Evolutionary conservation across 345 rosid species (phyloP).

Genomic region (Boechera divaricarpa): DNA sequence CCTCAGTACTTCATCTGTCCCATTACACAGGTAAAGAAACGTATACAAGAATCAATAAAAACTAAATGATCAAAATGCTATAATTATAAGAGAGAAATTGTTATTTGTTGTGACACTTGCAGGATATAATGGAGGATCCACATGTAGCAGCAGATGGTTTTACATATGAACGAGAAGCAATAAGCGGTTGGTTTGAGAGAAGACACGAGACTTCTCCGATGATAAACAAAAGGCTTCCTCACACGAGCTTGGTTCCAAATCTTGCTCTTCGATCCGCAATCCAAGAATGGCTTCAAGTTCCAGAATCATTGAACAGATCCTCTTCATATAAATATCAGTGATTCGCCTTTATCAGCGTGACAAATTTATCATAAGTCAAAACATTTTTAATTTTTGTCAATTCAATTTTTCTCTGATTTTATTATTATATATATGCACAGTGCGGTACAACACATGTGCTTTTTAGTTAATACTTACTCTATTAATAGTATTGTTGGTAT

Average conservation of each 20-base stretch:
- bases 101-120: constrained; percentile 8
- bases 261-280: constrained; percentile 54
- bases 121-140: constrained; percentile 86
- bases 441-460: neutral
- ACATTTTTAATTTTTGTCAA: neutral
- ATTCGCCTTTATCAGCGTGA: neutral
- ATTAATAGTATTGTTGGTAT: no score
- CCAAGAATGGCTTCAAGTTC: constrained; percentile 64
- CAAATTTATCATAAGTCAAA: neutral
- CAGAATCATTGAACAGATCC: neutral
- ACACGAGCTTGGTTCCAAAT: constrained; percentile 54
- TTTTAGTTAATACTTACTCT: no score
- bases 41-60: neutral
- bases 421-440: neutral
- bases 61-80: neutral
- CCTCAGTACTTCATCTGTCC: constrained; percentile 70
- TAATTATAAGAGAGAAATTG: neutral
- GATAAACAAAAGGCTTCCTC: constrained; percentile 55
- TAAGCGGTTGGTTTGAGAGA: constrained; percentile 67
- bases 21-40: constrained; percentile 57
- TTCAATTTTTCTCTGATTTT: neutral
- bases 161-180: constrained; percentile 73
- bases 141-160: constrained; percentile 78
- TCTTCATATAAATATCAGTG: constrained; percentile 1
- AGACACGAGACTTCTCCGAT: constrained; percentile 68